Evolutionary conservation across 495 filamentous ascomycete genomes (phyloP).

Genomic region (Stereocaulon alpinum): DNA sequence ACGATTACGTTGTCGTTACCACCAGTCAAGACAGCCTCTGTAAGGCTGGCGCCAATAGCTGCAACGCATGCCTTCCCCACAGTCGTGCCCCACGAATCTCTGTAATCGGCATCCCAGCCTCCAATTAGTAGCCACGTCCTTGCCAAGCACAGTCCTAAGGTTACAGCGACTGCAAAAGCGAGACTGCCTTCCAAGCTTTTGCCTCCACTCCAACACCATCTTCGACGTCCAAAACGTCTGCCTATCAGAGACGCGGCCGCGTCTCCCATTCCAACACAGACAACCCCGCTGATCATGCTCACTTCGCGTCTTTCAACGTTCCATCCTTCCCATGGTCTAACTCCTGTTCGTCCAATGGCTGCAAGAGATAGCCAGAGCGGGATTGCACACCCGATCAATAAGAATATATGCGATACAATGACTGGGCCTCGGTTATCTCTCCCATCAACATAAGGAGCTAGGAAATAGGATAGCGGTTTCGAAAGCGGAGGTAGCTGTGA

Average conservation of each 20-base stretch:
- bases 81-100: conserved; percentile 34
- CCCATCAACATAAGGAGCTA: conserved; percentile 91
- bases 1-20: conserved; percentile 99
- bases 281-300: conserved; percentile 78
- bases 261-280: conserved; percentile 93
- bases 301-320: conserved; percentile 59
- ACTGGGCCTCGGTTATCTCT: conserved; percentile 87
- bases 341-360: conserved; percentile 44
- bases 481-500: conserved; percentile 84
- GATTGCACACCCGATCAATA: conserved; percentile 91
- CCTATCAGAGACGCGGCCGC: conserved; percentile 90
- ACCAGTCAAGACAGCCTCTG: conserved; percentile 89
- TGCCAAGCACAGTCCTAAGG: conserved; percentile 57
- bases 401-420: conserved; percentile 90
- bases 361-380: conserved; percentile 85
- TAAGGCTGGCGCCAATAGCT: conserved; percentile 73
- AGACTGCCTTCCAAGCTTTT: conserved; percentile 88
- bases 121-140: conserved; percentile 66
- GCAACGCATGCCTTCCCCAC: conserved; percentile 54
- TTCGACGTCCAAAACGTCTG: conserved; percentile 69
- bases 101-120: conserved; percentile 45
- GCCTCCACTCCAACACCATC: conserved; percentile 95
- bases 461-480: conserved; percentile 67
- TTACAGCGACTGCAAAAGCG: conserved; percentile 76
- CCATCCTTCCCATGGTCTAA: conserved; percentile 57